Percentiles rank a stretch among this genome's conserved stretches.
phyloP scores from a whole-genome alignment of 2,329 filamentous ascomycete species.

The Albophoma yamanashiensis region DNA sequence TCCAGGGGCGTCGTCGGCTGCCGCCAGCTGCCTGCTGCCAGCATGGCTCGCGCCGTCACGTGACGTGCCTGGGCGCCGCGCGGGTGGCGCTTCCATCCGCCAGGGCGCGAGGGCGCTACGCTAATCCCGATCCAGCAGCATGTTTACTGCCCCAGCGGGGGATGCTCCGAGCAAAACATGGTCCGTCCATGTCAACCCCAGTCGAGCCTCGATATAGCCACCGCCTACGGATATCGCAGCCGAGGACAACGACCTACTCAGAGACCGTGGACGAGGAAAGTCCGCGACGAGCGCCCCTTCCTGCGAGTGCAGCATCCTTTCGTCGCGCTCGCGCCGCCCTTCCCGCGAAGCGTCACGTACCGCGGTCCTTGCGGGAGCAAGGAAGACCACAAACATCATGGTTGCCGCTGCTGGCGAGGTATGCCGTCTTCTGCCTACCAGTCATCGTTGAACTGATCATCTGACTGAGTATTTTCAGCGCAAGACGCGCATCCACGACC shows the following conservation, averaged over 20 bases:
- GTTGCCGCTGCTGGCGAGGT: constrained; percentile 16
- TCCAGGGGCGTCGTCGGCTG: background rate
- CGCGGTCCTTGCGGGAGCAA: background rate
- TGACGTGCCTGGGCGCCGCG: background rate
- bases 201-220: background rate
- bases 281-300: background rate
- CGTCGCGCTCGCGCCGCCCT: background rate
- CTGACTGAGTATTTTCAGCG: constrained; percentile 23
- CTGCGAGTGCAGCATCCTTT: background rate
- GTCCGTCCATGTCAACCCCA: constrained; percentile 1
- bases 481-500: constrained; percentile 34
- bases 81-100: background rate
- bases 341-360: background rate
- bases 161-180: constrained; percentile 14
- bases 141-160: constrained; percentile 17
- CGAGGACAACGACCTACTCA: background rate
- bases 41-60: background rate
- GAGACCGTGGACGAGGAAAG: background rate
- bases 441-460: background rate
- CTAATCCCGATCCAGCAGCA: constrained; percentile 15
- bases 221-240: background rate
- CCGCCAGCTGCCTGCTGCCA: background rate
- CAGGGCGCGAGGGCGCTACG: too few relatives aligned
- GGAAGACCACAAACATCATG: constrained; percentile 10
- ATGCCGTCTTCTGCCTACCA: background rate